Evolutionary conservation across 2,329 filamentous ascomycete species (phyloP), one percentile per base, ranked within the genome.

Genomic region (Calonectria leucothoes): DNA sequence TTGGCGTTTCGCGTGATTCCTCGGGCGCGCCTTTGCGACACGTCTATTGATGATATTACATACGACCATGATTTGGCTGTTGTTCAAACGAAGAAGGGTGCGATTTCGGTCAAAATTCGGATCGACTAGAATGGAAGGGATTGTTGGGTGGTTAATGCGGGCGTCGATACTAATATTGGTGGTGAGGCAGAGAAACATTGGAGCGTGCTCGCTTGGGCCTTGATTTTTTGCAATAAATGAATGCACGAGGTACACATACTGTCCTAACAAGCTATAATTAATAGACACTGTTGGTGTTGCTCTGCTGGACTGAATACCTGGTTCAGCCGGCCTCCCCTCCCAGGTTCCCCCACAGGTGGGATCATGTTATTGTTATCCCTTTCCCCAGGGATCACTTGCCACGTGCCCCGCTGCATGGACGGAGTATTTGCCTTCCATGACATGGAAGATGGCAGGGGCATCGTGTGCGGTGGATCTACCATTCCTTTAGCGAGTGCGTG

Each of bases 1-100:
- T 55, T 78, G 14, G 76, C 77, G 0, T 72, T 78, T 10, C 55
- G 67, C 0, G 61, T 78, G 3, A 71, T 78, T 0, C 75, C 76
- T 3, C 52, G 75, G 3, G 73, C 77, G 2, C 70, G 66, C 2
- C 61, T 78, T 6, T 52, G 74, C 17, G 64, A 78, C 6, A 78
- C 77, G 1, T 76, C 72, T 0, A 23, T 77, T 20, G 75, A 76
- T 2, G 74, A 78, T 12, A 49, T 78, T 8, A 71, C 74, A 2
- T 78, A 78, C 7, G 76, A 78, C 6, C 75, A 77, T 70, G 77
- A 78, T n/a, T 52, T 77, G 29, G 69, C 77, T 17, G 77, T 78
- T 4, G 66, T 76, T 10, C 76, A 77, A 20, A 77, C 76, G 1
- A 78, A 76, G 45, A 78, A 77, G 31, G 77, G 77, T 0, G 42